These are phyloP conservation scores for Aspergillus panamensis DNA, from an alignment of 495 filamentous ascomycete genomes.

Conservation along the genomic window DNA sequence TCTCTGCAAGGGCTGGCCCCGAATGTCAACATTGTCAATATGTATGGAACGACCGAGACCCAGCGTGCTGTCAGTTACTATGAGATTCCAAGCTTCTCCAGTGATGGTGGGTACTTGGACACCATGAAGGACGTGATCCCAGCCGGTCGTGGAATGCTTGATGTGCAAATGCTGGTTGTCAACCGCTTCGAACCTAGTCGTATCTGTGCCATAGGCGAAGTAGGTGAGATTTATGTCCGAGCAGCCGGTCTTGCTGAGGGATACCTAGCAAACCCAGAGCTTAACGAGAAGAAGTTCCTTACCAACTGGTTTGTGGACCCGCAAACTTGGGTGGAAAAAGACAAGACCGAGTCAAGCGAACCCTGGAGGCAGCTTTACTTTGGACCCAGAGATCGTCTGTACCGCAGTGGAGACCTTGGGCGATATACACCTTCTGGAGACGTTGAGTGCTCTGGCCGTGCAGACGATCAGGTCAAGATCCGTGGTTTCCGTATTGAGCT, in stretches of 20 bases:
- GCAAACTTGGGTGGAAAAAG: slow-evolving; percentile 63
- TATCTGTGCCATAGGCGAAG: slow-evolving; percentile 76
- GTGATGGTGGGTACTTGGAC: slow-evolving; percentile 66
- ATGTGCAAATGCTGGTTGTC: slow-evolving; percentile 91
- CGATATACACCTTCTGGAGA: slow-evolving; percentile 70
- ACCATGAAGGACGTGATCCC: slow-evolving; percentile 76
- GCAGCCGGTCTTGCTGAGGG: slow-evolving; percentile 88
- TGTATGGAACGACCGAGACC: slow-evolving; percentile 93
- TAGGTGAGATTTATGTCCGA: slow-evolving; percentile 84
- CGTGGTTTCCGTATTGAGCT: slow-evolving; percentile 94
- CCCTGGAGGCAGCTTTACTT: slow-evolving; percentile 78
- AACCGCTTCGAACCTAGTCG: slow-evolving; percentile 69
- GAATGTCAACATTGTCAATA: slow-evolving; percentile 80
- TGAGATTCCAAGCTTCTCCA: slow-evolving; percentile 68
- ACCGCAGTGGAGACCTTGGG: slow-evolving; percentile 80
- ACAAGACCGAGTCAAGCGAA: slow-evolving; percentile 47
- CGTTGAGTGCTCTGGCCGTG: slow-evolving; percentile 72
- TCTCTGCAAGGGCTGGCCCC: slow-evolving; percentile 71
- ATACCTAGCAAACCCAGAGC: slow-evolving; percentile 67
- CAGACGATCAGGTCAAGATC: slow-evolving; percentile 92
- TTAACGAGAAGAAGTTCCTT: slow-evolving; percentile 79
- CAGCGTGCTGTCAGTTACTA: slow-evolving; percentile 84
- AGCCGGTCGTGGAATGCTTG: slow-evolving; percentile 83
- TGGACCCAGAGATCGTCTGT: slow-evolving; percentile 83
- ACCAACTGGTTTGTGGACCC: slow-evolving; percentile 85